These are phyloP conservation scores for Gloeophyllum trabeum DNA, from an alignment of 768 basidiomycete species.

Conservation along the genomic window DNA sequence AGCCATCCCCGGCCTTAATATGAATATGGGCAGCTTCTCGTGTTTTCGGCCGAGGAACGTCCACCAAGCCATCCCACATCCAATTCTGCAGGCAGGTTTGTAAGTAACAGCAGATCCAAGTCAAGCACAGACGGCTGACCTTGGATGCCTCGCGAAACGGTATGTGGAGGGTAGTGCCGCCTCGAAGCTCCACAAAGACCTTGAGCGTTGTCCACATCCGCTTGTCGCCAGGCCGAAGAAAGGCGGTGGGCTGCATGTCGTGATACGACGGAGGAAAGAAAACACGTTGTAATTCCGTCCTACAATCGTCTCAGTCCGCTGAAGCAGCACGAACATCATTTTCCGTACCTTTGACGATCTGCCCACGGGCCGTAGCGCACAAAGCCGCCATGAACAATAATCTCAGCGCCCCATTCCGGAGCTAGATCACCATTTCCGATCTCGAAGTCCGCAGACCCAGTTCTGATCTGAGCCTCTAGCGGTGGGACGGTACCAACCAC, in stretches of 20 bases:
- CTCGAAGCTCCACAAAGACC: slow-evolving; percentile 71
- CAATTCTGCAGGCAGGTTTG: slow-evolving; percentile 49
- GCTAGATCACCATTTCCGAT: slow-evolving; percentile 80
- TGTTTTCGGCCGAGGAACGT: slow-evolving; percentile 37
- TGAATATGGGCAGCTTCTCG: slow-evolving; percentile 67
- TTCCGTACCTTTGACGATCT: slow-evolving; percentile 70
- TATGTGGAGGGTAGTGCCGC: slow-evolving; percentile 67
- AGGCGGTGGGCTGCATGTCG: slow-evolving; percentile 41
- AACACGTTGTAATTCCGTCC: slow-evolving; percentile 62
- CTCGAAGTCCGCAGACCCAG: slow-evolving; percentile 39
- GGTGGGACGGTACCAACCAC: slow-evolving; percentile 66
- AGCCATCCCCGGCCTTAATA: slow-evolving; percentile 65
- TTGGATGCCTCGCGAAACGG: slow-evolving; percentile 91
- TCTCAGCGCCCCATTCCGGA: slow-evolving; percentile 91
- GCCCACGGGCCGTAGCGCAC: slow-evolving; percentile 94
- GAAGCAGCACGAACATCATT: not conserved
- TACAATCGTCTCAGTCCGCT: slow-evolving; percentile 13
- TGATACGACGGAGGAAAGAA: slow-evolving; percentile 82
- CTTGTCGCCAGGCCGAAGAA: slow-evolving; percentile 64
- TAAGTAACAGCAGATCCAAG: not conserved
- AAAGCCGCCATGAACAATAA: slow-evolving; percentile 65
- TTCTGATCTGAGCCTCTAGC: slow-evolving; percentile 15
- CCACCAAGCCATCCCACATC: slow-evolving; percentile 70
- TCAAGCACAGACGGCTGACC: slow-evolving; percentile 21
- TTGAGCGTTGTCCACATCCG: slow-evolving; percentile 78